Percentiles rank a stretch among this genome's conserved stretches.
These are phyloP conservation scores for Fusarium pseudocircinatum DNA, from an alignment of 2,329 filamentous ascomycete species.

Conservation along the genomic window DNA sequence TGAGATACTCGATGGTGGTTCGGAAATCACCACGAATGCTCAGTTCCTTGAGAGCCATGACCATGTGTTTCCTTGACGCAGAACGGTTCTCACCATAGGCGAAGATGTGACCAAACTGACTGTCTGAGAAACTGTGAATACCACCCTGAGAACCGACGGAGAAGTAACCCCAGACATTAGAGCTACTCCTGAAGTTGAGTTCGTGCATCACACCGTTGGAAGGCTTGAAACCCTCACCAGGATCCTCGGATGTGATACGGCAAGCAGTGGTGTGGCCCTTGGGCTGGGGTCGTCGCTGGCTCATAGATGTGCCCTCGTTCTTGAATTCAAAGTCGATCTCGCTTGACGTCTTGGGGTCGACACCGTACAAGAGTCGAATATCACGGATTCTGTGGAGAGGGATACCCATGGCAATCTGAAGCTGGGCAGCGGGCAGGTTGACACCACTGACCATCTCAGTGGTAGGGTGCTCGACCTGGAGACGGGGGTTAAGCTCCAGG, in stretches of 20 bases:
- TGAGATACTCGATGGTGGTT: slow-evolving; percentile 98
- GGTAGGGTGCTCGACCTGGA: slow-evolving; percentile 98
- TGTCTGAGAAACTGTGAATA: slow-evolving; percentile 99
- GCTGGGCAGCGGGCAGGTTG: slow-evolving; percentile 94
- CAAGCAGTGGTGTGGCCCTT: slow-evolving; percentile 98
- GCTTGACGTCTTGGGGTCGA: slow-evolving; percentile 85
- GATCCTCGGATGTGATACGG: slow-evolving; percentile 98
- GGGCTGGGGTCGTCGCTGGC: slow-evolving; percentile 88
- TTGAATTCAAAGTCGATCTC: slow-evolving; percentile 98
- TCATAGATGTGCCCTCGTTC: slow-evolving; percentile 81
- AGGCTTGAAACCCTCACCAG: slow-evolving; percentile 98
- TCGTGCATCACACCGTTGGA: slow-evolving; percentile 99
- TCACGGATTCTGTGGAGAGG: slow-evolving; percentile 95
- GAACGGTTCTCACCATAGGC: slow-evolving; percentile 98
- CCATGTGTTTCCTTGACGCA: slow-evolving; percentile 98
- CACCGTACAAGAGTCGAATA: slow-evolving; percentile 94
- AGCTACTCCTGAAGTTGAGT: slow-evolving; percentile 97
- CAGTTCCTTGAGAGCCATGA: slow-evolving; percentile 96
- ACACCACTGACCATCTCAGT: slow-evolving; percentile 99
- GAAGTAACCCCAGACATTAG: slow-evolving; percentile 99
- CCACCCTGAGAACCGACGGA: slow-evolving; percentile 95
- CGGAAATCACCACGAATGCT: slow-evolving; percentile 99
- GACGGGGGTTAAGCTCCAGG: slow-evolving; percentile 96
- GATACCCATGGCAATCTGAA: slow-evolving; percentile 98
- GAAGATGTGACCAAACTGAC: slow-evolving; percentile 99